Conservation (phyloP, 169 alveolate genomes). For the Cryptosporidium xiaoi region DNA sequence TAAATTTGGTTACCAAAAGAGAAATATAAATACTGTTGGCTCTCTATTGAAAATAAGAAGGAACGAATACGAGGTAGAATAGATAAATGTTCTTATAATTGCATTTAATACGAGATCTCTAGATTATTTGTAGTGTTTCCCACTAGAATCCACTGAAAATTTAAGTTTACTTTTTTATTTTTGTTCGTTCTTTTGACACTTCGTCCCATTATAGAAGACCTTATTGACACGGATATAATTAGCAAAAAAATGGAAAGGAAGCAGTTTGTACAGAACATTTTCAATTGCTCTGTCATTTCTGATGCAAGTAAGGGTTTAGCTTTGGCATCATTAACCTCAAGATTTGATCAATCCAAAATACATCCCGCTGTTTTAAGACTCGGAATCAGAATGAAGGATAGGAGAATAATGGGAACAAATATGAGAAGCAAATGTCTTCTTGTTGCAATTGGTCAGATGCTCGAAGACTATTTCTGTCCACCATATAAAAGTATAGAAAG, state of each 20-base stretch:
- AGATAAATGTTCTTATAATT: neutral
- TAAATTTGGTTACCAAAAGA: too few species aligned
- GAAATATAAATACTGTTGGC: neutral
- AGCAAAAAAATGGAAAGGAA: slow-evolving; percentile 17
- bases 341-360: slow-evolving; percentile 75
- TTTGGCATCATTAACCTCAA: slow-evolving; percentile 16
- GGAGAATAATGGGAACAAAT: slow-evolving; percentile 75
- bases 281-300: slow-evolving; percentile 34
- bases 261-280: slow-evolving; percentile 28
- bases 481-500: slow-evolving; percentile 79
- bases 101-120: neutral
- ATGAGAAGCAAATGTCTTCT: slow-evolving; percentile 78
- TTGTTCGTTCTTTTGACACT: too few species aligned
- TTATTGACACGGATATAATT: neutral
- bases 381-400: slow-evolving; percentile 79
- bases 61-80: neutral
- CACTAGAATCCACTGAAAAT: neutral
- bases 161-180: neutral
- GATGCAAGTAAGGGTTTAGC: slow-evolving; percentile 10
- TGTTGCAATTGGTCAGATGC: slow-evolving; percentile 78
- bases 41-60: neutral
- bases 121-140: neutral
- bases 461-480: slow-evolving; percentile 79
- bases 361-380: slow-evolving; percentile 80
- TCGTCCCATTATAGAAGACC: neutral